Conservation (phyloP, 148 eudicot genomes). For the Cornus kousa region DNA sequence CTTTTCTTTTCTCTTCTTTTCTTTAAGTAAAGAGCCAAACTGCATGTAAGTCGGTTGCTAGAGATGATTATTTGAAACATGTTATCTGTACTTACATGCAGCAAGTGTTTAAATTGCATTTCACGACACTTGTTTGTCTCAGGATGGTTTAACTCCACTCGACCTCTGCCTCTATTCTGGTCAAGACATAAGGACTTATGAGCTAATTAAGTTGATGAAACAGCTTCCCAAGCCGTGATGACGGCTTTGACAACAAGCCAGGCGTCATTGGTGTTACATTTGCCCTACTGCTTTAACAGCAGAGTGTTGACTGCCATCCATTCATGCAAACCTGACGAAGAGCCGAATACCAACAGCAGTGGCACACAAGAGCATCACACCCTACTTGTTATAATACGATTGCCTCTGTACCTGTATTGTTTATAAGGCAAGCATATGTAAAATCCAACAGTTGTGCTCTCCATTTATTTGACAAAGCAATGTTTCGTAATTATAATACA, state of each 20-base stretch:
- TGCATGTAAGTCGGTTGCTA: no score
- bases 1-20: neutral
- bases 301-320: neutral
- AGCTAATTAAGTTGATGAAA: constrained; percentile 79
- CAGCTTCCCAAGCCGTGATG: constrained; percentile 39
- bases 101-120: neutral
- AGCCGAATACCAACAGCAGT: neutral
- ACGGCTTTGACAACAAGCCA: constrained; percentile 10
- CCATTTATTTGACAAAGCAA: neutral
- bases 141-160: constrained; percentile 79
- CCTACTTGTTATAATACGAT: no score
- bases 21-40: neutral
- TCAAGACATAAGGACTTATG: constrained; percentile 61
- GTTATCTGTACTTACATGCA: no score
- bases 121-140: constrained; percentile 2
- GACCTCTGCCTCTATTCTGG: constrained; percentile 82
- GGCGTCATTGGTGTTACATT: neutral
- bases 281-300: neutral
- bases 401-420: neutral
- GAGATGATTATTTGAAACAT: no score
- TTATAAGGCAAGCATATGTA: neutral
- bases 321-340: neutral
- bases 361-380: no score
- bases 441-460: neutral
- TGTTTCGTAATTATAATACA: no score